Conservation (phyloP, 352 stramenopile genomes). For the Phytophthora cajani region DNA sequence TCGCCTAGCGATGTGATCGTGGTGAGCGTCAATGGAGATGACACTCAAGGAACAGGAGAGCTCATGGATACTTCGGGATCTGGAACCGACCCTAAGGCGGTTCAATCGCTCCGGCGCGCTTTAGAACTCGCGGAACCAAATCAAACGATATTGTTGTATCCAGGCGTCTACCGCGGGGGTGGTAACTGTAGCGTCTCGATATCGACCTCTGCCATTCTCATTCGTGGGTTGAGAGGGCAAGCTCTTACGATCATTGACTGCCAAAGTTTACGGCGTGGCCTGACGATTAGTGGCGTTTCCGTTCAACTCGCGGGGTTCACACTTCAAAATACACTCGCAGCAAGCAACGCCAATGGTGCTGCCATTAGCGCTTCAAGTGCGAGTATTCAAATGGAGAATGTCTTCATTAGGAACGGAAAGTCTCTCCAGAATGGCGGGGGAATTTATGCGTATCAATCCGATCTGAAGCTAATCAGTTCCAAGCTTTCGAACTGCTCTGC, state of each 20-base stretch:
- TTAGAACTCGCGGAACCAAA: constrained; percentile 37
- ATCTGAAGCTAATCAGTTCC: constrained; percentile 30
- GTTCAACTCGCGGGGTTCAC: constrained; percentile 37
- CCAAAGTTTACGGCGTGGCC: constrained; percentile 14
- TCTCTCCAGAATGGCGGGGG: constrained; percentile 38
- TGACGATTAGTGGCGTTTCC: constrained; percentile 32
- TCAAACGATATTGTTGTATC: constrained; percentile 63
- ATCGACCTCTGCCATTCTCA: constrained; percentile 27
- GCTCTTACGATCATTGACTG: constrained; percentile 55
- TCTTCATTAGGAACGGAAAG: constrained; percentile 17
- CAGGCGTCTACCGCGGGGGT: constrained; percentile 40
- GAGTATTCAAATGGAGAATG: constrained; percentile 16
- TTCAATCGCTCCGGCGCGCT: constrained; percentile 51
- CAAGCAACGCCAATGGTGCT: constrained; percentile 20
- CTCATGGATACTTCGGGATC: constrained; percentile 55
- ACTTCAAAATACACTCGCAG: constrained; percentile 25
- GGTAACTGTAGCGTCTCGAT: constrained; percentile 54
- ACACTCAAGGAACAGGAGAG: constrained; percentile 57
- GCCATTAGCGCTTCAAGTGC: constrained; percentile 36
- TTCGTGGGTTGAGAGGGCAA: constrained; percentile 50
- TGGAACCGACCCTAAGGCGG: constrained; percentile 61
- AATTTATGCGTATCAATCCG: constrained; percentile 36
- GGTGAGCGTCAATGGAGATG: constrained; percentile 58
- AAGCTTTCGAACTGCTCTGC: constrained; percentile 31
- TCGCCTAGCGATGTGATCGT: constrained; percentile 44